Evolutionary conservation across 2,329 filamentous ascomycete species (phyloP), one percentile per base, ranked within the genome.

Genomic region (Pseudocercospora vitis): DNA sequence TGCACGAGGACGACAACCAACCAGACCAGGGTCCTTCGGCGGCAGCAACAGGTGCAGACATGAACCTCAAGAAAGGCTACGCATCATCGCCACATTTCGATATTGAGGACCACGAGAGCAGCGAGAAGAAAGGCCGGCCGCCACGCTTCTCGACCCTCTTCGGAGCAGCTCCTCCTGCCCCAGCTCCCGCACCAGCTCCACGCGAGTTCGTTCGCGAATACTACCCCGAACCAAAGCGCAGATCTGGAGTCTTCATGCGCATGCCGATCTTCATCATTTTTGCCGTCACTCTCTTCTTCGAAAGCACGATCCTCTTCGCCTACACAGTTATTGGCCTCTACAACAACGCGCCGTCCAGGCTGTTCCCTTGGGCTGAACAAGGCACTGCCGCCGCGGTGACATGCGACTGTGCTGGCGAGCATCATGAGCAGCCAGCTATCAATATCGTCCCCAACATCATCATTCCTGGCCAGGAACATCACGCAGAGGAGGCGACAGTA

Each of bases 301-400:
- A 71, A 50, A 69, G 65, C 52, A 67, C 63, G 2, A 50, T 68
- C 24, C 63, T 72, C 16, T 71, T 72, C 56, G 64, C 68, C 12
- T 72, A 71, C 61, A 71, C 69, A 3, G 59, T 69, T 26, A 68
- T 72, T 29, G 70, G 69, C 7, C 66, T 72, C 7, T 69, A 70
- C 62, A 66, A 67, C 58, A 70, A 66, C 42, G 54, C 68, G 1
- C 68, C 68, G 12, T 46, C 59, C 11, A 54, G 59, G 7, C 56
- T 68, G 40, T 56, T 68, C 11, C 59, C 63, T 1, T 61, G 58
- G 60, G 56, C 60, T 8, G 56, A 57, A 7, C 14, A 12, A 11
- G 51, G 37, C 2, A 44, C 55, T 14, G 47, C 40, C 8, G 28
- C 58, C 7, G 50, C 57, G 9, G 14, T 21, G 12, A 48, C 21